A percentile compares a stretch with the other conserved stretches of the same genome.
Evolutionary conservation across 1,284 basidiomycete genomes (phyloP).

Genomic region (Ustilago bromivora): DNA sequence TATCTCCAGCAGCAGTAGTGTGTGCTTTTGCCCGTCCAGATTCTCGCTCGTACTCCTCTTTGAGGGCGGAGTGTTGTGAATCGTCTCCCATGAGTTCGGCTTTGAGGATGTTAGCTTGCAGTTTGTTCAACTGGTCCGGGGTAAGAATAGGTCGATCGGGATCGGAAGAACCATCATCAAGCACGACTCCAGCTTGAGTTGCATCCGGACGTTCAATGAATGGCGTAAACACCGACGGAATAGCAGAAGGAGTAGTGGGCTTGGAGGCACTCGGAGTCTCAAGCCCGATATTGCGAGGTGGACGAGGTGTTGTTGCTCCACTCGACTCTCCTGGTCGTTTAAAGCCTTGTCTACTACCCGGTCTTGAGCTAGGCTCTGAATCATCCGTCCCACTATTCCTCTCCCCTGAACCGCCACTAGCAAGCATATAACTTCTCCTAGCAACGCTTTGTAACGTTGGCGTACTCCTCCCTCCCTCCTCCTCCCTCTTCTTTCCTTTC

Average conservation of each 20-base stretch:
- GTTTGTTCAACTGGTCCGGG: constrained; percentile 80
- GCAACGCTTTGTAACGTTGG: constrained; percentile 55
- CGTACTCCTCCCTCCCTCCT: constrained; percentile 59
- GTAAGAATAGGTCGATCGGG: constrained; percentile 63
- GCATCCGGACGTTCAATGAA: constrained; percentile 18
- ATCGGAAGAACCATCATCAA: constrained; percentile 23
- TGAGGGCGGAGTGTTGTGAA: constrained; percentile 79
- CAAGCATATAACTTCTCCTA: constrained; percentile 46
- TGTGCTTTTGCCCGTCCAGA: constrained; percentile 72
- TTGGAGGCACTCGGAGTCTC: constrained; percentile 39
- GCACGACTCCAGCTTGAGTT: constrained; percentile 14
- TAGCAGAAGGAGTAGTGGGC: constrained; percentile 43
- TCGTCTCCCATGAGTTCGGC: constrained; percentile 82
- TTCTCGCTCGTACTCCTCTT: constrained; percentile 83
- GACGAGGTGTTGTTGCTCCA: constrained; percentile 35
- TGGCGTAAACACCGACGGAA: constrained; percentile 56
- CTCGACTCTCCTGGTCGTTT: constrained; percentile 54
- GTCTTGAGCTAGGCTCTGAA: constrained; percentile 15
- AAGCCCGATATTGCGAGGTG: constrained; percentile 43
- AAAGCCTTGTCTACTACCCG: constrained; percentile 49
- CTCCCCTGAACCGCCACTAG: constrained; percentile 18
- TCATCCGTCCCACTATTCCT: constrained; percentile 16
- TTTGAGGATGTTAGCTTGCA: constrained; percentile 91
- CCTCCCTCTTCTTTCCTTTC: constrained; percentile 70
- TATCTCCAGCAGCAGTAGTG: constrained; percentile 61